Conservation (phyloP, 768 basidiomycete species). For the Hypholoma sublateritium region DNA sequence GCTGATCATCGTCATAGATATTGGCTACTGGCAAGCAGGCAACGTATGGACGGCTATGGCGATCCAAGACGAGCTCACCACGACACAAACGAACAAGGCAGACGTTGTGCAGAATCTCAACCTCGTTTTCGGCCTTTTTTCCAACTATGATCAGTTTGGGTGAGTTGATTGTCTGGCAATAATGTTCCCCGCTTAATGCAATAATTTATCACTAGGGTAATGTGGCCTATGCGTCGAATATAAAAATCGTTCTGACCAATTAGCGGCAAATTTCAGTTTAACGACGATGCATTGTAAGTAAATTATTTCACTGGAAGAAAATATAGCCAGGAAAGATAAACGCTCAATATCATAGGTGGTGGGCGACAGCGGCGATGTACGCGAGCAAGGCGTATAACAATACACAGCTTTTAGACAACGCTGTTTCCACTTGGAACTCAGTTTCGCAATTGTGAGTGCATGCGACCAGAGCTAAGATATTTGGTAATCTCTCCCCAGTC, state of each 20-base stretch:
- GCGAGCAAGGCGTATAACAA: slow-evolving; percentile 50
- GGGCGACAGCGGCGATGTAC: slow-evolving; percentile 52
- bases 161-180: slow-evolving; percentile 16
- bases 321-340: not conserved
- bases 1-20: slow-evolving; percentile 26
- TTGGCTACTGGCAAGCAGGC: slow-evolving; percentile 54
- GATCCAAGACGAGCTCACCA: slow-evolving; percentile 41
- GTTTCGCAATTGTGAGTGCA: slow-evolving; percentile 43
- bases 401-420: slow-evolving; percentile 38
- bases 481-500: slow-evolving; percentile 24
- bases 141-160: slow-evolving; percentile 45
- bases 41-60: slow-evolving; percentile 53
- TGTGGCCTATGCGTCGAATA: too few relatives aligned
- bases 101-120: slow-evolving; percentile 40
- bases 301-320: too few relatives aligned
- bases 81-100: slow-evolving; percentile 35
- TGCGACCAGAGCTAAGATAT: not conserved
- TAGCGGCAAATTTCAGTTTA: slow-evolving; percentile 28
- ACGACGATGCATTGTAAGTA: slow-evolving; percentile 47
- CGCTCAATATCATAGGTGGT: slow-evolving; percentile 35
- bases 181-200: too few relatives aligned
- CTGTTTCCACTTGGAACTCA: slow-evolving; percentile 47
- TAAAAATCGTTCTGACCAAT: not conserved
- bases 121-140: slow-evolving; percentile 35
- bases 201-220: too few relatives aligned